Evolutionary conservation across 1,139 yeast species (phyloP).

Genomic region (Scheffersomyces insectosa): DNA sequence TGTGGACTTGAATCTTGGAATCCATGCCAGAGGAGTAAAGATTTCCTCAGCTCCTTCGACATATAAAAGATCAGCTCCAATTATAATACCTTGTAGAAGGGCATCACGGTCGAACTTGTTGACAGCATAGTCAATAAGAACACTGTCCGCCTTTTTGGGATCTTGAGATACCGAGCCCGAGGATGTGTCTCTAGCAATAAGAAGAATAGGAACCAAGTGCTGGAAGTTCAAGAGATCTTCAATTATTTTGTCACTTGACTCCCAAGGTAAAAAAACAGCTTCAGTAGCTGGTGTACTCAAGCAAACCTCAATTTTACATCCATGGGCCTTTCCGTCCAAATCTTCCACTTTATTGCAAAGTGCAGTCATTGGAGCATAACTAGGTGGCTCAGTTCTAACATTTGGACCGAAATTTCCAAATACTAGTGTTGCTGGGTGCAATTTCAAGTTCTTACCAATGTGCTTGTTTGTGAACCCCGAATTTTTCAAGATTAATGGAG

Average conservation of each 20-base stretch:
- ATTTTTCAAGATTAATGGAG: constrained; percentile 51
- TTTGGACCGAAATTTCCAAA: constrained; percentile 46
- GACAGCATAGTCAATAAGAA: constrained; percentile 42
- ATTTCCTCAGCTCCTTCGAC: constrained; percentile 54
- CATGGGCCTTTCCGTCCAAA: constrained; percentile 57
- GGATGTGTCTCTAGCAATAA: constrained; percentile 51
- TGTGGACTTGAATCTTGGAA: constrained; percentile 39
- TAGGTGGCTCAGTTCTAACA: constrained; percentile 34
- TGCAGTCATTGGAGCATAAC: constrained; percentile 52
- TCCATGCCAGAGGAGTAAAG: constrained; percentile 37
- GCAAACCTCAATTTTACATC: constrained; percentile 55
- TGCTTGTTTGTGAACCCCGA: constrained; percentile 56
- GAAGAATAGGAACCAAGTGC: constrained; percentile 41
- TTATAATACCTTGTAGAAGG: constrained; percentile 39
- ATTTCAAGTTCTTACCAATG: constrained; percentile 55
- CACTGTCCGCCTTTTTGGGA: constrained; percentile 35
- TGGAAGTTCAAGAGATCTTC: constrained; percentile 40
- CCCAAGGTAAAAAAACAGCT: constrained; percentile 47
- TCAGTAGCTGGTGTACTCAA: constrained; percentile 49
- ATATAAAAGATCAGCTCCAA: constrained; percentile 49
- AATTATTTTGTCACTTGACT: constrained; percentile 34
- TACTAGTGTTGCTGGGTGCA: constrained; percentile 51
- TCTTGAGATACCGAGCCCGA: constrained; percentile 43
- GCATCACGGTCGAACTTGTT: constrained; percentile 47
- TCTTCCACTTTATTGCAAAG: constrained; percentile 53